Percentiles rank a stretch among this genome's conserved stretches.
phyloP scores from a whole-genome alignment of 805 yeast genomes.

The Pichia phayaonensis region DNA sequence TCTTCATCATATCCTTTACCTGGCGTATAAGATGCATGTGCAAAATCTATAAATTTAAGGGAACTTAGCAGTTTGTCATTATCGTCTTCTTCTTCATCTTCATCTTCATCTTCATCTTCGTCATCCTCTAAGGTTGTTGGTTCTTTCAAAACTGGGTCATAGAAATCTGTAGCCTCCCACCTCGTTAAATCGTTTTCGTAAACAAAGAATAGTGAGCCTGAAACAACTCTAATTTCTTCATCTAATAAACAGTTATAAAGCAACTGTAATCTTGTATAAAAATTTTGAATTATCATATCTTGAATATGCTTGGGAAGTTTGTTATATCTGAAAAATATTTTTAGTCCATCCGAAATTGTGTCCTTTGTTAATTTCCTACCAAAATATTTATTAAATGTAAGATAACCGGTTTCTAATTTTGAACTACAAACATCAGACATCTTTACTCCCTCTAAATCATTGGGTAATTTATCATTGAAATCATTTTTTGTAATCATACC shows the following conservation, averaged over 20 bases:
- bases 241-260: conserved; percentile 57
- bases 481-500: conserved; percentile 59
- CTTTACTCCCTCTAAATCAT: conserved; percentile 6
- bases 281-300: conserved; percentile 35
- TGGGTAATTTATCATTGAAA: conserved; percentile 14
- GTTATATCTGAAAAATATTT: conserved; percentile 36
- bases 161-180: conserved; percentile 39
- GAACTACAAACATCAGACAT: conserved; percentile 11
- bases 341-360: conserved; percentile 39
- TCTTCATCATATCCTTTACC: conserved; percentile 69
- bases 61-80: conserved; percentile 41
- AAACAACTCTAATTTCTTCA: conserved; percentile 56
- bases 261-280: conserved; percentile 53
- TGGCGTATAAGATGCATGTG: conserved; percentile 64
- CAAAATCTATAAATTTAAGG: conserved; percentile 77
- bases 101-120: conserved; percentile 23
- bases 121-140: conserved; percentile 29
- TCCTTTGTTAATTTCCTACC: conserved; percentile 53
- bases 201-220: conserved; percentile 66
- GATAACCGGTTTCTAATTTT: conserved; percentile 31
- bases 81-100: conserved; percentile 19
- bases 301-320: conserved; percentile 27
- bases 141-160: conserved; percentile 31
- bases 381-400: conserved; percentile 36
- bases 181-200: conserved; percentile 58